A percentile compares a stretch with the other conserved stretches of the same genome.
Conservation (phyloP, 2,329 filamentous ascomycete genomes). For the Venturia aucupariae region DNA sequence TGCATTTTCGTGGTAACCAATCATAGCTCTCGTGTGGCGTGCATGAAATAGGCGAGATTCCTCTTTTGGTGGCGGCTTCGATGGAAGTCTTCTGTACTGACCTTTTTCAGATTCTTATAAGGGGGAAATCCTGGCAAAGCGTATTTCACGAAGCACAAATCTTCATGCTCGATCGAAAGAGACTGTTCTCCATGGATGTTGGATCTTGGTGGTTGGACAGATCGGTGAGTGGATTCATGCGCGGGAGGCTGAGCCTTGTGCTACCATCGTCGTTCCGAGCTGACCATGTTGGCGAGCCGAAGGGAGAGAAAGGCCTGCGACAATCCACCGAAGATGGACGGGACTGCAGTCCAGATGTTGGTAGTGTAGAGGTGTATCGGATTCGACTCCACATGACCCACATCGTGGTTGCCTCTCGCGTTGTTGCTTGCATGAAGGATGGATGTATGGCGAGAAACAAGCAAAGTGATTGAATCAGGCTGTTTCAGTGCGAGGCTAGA, state of each 20-base stretch:
- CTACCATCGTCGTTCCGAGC: neutral
- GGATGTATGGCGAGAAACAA: neutral
- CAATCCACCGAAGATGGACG: neutral
- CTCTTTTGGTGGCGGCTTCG: neutral
- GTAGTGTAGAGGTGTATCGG: neutral
- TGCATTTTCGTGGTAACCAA: neutral
- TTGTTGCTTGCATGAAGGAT: neutral
- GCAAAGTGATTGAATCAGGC: too few species aligned
- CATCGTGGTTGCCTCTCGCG: too few species aligned
- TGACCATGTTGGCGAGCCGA: neutral
- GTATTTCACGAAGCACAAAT: neutral
- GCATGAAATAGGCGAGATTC: neutral
- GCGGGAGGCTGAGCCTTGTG: neutral
- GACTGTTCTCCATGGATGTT: neutral
- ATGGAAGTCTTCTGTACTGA: constrained; percentile 4
- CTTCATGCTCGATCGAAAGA: neutral
- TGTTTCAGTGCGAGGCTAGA: too few species aligned
- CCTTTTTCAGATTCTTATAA: neutral
- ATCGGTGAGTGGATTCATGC: neutral
- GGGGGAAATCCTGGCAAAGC: neutral
- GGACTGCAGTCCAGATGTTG: too few species aligned
- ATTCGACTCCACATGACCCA: too few species aligned
- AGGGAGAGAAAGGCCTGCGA: neutral
- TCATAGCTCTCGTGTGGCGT: neutral
- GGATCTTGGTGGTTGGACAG: neutral